Conservation (phyloP, 2,329 filamentous ascomycete genomes). For the Fusarium domesticum region DNA sequence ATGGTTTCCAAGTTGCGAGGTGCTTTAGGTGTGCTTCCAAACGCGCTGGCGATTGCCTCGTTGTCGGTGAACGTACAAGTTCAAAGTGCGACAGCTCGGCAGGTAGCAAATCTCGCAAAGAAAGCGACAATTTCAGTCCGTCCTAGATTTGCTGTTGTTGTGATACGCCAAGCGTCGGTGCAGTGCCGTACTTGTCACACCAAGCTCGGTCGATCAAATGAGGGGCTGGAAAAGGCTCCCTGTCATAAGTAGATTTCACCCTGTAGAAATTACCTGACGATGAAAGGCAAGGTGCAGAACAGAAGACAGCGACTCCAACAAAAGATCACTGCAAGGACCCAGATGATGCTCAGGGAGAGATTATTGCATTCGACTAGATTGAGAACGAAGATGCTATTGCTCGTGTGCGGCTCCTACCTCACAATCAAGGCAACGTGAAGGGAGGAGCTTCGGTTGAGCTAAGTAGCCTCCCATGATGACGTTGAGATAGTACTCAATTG, state of each 20-base stretch:
- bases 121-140: too few species aligned
- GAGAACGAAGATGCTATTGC: not conserved
- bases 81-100: not conserved
- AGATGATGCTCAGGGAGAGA: not conserved
- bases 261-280: not conserved
- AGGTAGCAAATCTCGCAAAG: not conserved
- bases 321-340: not conserved
- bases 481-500: constrained; percentile 17
- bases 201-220: not conserved
- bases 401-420: not conserved
- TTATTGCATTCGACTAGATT: not conserved
- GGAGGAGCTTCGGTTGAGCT: constrained; percentile 12
- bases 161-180: constrained; percentile 3
- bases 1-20: constrained; percentile 5
- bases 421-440: not conserved
- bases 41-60: not conserved
- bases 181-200: not conserved
- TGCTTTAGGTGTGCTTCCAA: not conserved
- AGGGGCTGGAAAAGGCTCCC: not conserved
- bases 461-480: constrained; percentile 14
- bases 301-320: too few species aligned
- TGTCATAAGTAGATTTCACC: not conserved
- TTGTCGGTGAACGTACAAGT: not conserved
- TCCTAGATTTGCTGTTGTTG: constrained; percentile 9
- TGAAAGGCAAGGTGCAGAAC: not conserved